Conservation (phyloP, 1,284 basidiomycete genomes). For the Malassezia globosa region DNA sequence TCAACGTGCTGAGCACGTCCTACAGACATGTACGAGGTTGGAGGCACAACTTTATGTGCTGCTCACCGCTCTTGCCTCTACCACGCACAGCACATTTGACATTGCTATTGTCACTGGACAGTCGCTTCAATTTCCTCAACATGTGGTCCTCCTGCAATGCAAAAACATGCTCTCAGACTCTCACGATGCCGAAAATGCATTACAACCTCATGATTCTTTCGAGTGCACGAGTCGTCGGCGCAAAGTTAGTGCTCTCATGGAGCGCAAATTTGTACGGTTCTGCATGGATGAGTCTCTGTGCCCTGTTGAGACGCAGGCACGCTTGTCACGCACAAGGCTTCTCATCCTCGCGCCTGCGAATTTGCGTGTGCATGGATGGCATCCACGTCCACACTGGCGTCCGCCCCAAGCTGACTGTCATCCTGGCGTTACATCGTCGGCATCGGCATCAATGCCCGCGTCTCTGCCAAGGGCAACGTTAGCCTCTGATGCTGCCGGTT, state of each 20-base stretch:
- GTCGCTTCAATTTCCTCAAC: conserved; percentile 9
- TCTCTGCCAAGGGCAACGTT: neutral
- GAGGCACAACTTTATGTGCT: neutral
- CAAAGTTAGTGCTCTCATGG: conserved; percentile 25
- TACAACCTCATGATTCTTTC: neutral
- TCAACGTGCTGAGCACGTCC: neutral
- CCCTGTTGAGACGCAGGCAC: conserved; percentile 13
- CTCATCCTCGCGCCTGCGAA: conserved; percentile 21
- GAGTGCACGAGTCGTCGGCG: conserved; percentile 16
- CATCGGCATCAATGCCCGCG: neutral
- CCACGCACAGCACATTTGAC: neutral
- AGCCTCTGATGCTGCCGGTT: neutral
- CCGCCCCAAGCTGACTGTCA: too few relatives aligned
- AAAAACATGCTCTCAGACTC: neutral
- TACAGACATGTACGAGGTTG: neutral
- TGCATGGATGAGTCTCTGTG: conserved; percentile 17
- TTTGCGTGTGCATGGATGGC: conserved; percentile 27
- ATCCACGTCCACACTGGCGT: conserved; percentile 19
- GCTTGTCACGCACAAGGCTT: conserved; percentile 20
- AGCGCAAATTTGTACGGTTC: conserved; percentile 27
- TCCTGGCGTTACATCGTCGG: too few relatives aligned
- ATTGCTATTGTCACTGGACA: conserved; percentile 8
- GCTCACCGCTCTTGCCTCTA: neutral
- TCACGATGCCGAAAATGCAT: neutral
- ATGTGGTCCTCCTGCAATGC: neutral